phyloP scores from a whole-genome alignment of 441 rosid genomes.

The Bruguiera hainesii region DNA sequence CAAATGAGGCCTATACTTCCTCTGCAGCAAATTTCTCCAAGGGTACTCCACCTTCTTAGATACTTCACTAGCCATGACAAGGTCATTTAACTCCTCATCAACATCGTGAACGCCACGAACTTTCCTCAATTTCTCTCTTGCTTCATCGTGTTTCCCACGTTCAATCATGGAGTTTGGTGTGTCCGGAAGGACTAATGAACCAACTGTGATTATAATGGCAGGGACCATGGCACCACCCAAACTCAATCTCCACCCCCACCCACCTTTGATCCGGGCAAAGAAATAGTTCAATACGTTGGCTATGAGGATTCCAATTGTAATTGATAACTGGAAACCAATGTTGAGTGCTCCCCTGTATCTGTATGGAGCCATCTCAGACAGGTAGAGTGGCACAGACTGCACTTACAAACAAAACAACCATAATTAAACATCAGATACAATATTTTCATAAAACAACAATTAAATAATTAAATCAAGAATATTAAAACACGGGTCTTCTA shows the following conservation, averaged over 20 bases:
- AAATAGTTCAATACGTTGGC: conserved; percentile 69
- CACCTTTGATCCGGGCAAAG: conserved; percentile 60
- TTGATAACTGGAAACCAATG: conserved; percentile 79
- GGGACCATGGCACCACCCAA: conserved; percentile 91
- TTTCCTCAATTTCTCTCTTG: conserved; percentile 40
- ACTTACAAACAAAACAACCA: conserved; percentile 10
- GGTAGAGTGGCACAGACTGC: conserved; percentile 90
- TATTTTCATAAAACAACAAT: background rate
- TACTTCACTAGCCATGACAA: conserved; percentile 61
- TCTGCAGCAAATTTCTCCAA: conserved; percentile 58
- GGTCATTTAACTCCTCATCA: conserved; percentile 62
- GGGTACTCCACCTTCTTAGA: conserved; percentile 63
- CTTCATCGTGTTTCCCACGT: conserved; percentile 52
- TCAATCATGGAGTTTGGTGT: conserved; percentile 89
- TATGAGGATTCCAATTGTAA: conserved; percentile 64
- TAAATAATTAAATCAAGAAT: background rate
- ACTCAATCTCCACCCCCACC: conserved; percentile 88
- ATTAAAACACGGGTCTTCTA: background rate
- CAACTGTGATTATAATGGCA: conserved; percentile 65
- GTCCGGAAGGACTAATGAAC: conserved; percentile 70
- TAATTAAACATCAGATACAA: background rate
- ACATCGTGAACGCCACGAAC: conserved; percentile 61
- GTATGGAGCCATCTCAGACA: conserved; percentile 93
- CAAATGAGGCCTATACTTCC: conserved; percentile 35
- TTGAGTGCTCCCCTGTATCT: conserved; percentile 76